phyloP scores from a whole-genome alignment of 768 basidiomycete species.

The Agrocybe praecox region DNA sequence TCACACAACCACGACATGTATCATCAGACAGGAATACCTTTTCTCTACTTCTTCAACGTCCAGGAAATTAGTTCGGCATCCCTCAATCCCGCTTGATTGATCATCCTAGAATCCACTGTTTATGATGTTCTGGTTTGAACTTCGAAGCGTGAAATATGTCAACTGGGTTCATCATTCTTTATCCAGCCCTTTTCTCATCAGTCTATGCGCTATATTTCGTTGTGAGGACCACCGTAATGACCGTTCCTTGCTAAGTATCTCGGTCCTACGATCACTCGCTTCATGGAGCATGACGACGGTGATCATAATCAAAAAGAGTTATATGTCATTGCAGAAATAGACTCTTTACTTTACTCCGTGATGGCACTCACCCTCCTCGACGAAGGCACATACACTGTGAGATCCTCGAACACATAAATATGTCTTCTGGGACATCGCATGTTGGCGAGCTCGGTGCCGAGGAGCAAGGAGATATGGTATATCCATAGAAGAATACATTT shows the following conservation, averaged over 20 bases:
- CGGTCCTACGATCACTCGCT: no score
- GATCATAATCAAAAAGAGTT: neutral
- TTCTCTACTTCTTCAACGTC: neutral
- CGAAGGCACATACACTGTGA: neutral
- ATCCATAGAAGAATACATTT: neutral
- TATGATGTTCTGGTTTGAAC: no score
- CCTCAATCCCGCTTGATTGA: neutral
- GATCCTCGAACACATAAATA: neutral
- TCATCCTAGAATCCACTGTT: neutral
- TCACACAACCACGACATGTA: neutral
- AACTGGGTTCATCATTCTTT: no score
- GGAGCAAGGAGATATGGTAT: conserved; percentile 1
- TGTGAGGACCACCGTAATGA: no score
- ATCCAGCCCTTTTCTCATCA: no score
- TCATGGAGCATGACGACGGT: neutral
- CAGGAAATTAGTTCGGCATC: neutral
- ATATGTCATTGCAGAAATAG: neutral
- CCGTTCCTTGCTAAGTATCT: no score
- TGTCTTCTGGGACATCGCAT: neutral
- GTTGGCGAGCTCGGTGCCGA: conserved; percentile 18
- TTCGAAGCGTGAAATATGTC: no score
- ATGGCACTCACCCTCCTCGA: neutral
- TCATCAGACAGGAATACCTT: neutral
- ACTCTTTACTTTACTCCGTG: neutral
- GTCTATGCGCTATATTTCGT: no score